Evolutionary conservation across 352 stramenopile species (phyloP).

Genomic region (Halophytophthora polymorphica): DNA sequence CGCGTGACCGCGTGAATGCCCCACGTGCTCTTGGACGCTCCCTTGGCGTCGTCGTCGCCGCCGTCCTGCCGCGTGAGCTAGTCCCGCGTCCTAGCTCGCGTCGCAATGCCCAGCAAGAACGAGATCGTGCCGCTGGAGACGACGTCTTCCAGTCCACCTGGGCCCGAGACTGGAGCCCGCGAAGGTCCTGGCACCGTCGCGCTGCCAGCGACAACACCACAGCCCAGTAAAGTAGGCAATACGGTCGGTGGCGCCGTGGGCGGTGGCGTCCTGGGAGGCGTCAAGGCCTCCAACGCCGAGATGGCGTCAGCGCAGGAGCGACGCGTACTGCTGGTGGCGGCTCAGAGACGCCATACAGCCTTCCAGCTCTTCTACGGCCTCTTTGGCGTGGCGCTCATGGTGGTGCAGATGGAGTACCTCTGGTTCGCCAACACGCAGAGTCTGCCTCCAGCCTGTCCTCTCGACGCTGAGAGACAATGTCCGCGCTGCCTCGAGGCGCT

Average conservation of each 20-base stretch:
- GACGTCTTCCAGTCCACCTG: background rate
- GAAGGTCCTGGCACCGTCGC: constrained; percentile 13
- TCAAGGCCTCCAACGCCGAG: constrained; percentile 33
- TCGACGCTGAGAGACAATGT: constrained; percentile 34
- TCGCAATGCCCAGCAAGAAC: constrained; percentile 50
- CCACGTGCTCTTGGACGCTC: background rate
- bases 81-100: constrained; percentile 3
- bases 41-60: background rate
- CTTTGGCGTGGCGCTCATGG: constrained; percentile 67
- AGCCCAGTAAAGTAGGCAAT: constrained; percentile 7
- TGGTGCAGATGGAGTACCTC: constrained; percentile 73
- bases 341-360: constrained; percentile 43
- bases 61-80: too few species aligned
- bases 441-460: constrained; percentile 28
- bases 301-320: constrained; percentile 48
- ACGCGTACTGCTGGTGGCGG: constrained; percentile 39
- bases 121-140: constrained; percentile 56
- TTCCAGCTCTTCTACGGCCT: constrained; percentile 74
- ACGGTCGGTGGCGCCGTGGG: constrained; percentile 9
- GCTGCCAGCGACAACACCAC: constrained; percentile 3
- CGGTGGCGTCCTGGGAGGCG: background rate
- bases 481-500: constrained; percentile 37
- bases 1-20: background rate
- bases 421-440: constrained; percentile 59
- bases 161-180: constrained; percentile 4